These are phyloP conservation scores for Ceratobasidium sp. DNA, from an alignment of 1,284 basidiomycete species.

Conservation along the genomic window DNA sequence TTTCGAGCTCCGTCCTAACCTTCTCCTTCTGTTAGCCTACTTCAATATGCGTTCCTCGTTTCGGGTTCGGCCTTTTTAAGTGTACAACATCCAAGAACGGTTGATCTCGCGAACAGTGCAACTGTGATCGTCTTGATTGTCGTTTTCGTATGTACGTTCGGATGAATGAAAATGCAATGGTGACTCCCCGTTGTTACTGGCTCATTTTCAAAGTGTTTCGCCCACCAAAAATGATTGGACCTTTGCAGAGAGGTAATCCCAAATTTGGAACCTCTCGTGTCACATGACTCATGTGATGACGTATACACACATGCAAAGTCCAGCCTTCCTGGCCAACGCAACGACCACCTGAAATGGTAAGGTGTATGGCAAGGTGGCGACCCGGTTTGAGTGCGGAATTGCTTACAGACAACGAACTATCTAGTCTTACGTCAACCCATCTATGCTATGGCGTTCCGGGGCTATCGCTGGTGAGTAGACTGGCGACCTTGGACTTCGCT, in stretches of 20 bases:
- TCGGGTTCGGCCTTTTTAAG: neutral
- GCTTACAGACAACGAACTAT: neutral
- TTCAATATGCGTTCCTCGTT: neutral
- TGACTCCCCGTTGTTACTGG: neutral
- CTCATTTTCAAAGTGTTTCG: neutral
- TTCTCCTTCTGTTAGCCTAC: neutral
- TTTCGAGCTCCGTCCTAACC: neutral
- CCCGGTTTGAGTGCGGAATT: neutral
- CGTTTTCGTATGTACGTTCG: neutral
- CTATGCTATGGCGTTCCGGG: neutral
- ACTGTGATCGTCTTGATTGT: neutral
- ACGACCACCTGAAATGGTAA: neutral
- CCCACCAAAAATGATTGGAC: too few species aligned
- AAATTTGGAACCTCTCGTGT: too few species aligned
- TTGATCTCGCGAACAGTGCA: neutral
- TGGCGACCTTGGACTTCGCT: too few species aligned
- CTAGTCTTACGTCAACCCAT: neutral
- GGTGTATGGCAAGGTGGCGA: neutral
- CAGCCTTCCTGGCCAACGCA: neutral
- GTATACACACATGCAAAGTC: too few species aligned
- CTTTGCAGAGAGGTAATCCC: too few species aligned
- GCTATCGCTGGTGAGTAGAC: neutral
- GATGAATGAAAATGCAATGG: neutral
- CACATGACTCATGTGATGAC: too few species aligned
- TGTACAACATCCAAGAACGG: neutral